Base-by-base conservation (phyloP, 306 rosid genomes). In the Dicorynia guianensis region DNA sequence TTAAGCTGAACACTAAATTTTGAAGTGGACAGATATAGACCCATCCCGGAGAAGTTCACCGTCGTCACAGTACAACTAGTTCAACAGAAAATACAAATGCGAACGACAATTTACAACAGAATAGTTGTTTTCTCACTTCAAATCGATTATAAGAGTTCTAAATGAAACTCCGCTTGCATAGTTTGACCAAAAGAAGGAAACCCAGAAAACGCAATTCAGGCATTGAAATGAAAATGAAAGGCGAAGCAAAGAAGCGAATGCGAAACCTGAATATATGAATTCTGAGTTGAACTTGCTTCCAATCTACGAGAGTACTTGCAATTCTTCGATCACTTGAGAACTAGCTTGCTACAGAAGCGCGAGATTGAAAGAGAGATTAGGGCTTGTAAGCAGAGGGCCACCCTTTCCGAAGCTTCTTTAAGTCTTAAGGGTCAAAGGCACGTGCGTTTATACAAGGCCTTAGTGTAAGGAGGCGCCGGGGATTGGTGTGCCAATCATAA, bases 381-480 rank as follows among this genome's bases (percentile, higher is more conserved):
- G 90, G 87, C 79, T 52, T 34, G 77, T 49, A 58, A 49, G 59
- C 35, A 63, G 39, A 69, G 52, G 68, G 68, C 35, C 64, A 35
- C 69, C 48, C 52, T 70, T 82, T 82, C 73, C 65, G 87, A 80
- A 77, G 85, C 72, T 80, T 85, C 82, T 68, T 73, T 5, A 40
- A 82, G 82, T 78, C 86, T 65, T 48, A 15, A 40, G 52, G 49
- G 91, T 87, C 91, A 87, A 87, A 82, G 52, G 53, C 91, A 84
- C 91, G 87, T 87, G 91, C 74, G 71, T 57, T 78, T 71, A 40
- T 30, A 66, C 20, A 71, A 25, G 30, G 30, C 30, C 1, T 25
- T 25, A 2, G 71, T 60, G 66, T 15, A 56, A 13, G 30, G 30
- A 25, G 30, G 30, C 25, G 30, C 17, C 3, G n/a, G 36, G 44